Conservation (phyloP, 2,329 filamentous ascomycete species). For the Ceratocystis cubensis region DNA sequence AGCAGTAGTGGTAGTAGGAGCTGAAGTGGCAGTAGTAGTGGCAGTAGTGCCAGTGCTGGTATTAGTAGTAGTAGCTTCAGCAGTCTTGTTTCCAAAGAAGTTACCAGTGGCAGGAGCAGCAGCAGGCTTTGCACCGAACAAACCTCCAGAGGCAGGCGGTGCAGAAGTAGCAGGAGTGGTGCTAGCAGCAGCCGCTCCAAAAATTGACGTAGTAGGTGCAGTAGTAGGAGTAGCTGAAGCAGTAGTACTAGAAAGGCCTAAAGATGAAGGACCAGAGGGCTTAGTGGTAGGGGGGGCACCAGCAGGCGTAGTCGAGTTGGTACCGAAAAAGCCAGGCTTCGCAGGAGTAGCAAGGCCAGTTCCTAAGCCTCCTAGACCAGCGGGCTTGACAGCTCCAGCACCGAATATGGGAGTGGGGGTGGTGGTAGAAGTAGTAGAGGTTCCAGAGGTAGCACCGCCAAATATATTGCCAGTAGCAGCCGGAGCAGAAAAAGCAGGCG, state of each 20-base stretch:
- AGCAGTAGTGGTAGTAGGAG: conserved; percentile 10
- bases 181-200: conserved; percentile 22
- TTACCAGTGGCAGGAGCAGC: conserved; percentile 24
- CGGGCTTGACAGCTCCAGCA: conserved; percentile 16
- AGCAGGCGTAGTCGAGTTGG: conserved; percentile 23
- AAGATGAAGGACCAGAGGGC: conserved; percentile 21
- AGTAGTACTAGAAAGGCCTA: conserved; percentile 24
- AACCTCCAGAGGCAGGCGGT: conserved; percentile 22
- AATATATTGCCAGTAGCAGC: not conserved
- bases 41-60: conserved; percentile 27
- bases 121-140: conserved; percentile 24
- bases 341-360: conserved; percentile 10
- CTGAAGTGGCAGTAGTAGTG: conserved; percentile 28
- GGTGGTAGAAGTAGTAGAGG: conserved; percentile 10
- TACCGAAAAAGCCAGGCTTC: conserved; percentile 24
- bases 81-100: conserved; percentile 21
- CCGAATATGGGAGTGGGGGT: conserved; percentile 22
- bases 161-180: conserved; percentile 22
- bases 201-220: conserved; percentile 22
- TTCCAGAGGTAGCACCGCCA: conserved; percentile 4
- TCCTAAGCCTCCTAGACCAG: not conserved
- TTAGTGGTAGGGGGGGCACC: conserved; percentile 11
- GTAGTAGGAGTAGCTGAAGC: conserved; percentile 24
- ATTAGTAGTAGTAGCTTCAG: conserved; percentile 19
- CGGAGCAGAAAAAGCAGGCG: conserved; percentile 22